Conservation (phyloP, 805 yeast genomes). For the Blastobotrys terrestris region DNA sequence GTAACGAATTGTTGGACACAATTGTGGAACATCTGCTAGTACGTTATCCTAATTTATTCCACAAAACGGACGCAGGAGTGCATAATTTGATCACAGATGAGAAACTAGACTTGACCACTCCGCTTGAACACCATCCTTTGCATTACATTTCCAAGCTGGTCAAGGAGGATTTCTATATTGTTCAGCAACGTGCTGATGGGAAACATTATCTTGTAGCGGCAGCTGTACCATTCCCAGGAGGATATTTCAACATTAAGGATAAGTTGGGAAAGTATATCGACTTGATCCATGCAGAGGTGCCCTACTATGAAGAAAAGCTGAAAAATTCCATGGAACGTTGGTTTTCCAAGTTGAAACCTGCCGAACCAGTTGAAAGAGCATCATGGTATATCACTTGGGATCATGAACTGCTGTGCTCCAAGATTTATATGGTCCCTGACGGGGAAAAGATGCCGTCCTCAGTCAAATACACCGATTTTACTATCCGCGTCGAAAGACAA, state of each 20-base stretch:
- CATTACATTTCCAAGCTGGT: constrained; percentile 60
- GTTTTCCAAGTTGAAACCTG: constrained; percentile 56
- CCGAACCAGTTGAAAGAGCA: constrained; percentile 65
- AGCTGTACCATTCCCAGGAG: constrained; percentile 77
- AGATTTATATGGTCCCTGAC: constrained; percentile 44
- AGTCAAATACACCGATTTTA: constrained; percentile 46
- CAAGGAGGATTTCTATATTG: constrained; percentile 69
- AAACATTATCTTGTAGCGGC: constrained; percentile 62
- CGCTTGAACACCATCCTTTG: constrained; percentile 60
- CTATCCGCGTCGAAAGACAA: constrained; percentile 68
- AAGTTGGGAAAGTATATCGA: constrained; percentile 60
- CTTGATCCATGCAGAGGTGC: constrained; percentile 61
- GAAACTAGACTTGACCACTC: constrained; percentile 50
- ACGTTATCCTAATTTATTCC: constrained; percentile 60
- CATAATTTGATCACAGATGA: constrained; percentile 62
- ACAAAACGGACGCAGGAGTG: constrained; percentile 42
- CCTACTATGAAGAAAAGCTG: constrained; percentile 60
- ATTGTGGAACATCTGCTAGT: constrained; percentile 54
- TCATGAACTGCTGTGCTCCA: constrained; percentile 50
- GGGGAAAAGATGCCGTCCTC: constrained; percentile 41
- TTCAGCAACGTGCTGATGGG: constrained; percentile 47
- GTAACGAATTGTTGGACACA: constrained; percentile 55
- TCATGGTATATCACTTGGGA: constrained; percentile 75
- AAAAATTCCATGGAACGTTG: constrained; percentile 67
- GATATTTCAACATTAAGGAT: constrained; percentile 55